These are phyloP conservation scores for Yarrowia sp. DNA, from an alignment of 805 yeast species.

Conservation along the genomic window DNA sequence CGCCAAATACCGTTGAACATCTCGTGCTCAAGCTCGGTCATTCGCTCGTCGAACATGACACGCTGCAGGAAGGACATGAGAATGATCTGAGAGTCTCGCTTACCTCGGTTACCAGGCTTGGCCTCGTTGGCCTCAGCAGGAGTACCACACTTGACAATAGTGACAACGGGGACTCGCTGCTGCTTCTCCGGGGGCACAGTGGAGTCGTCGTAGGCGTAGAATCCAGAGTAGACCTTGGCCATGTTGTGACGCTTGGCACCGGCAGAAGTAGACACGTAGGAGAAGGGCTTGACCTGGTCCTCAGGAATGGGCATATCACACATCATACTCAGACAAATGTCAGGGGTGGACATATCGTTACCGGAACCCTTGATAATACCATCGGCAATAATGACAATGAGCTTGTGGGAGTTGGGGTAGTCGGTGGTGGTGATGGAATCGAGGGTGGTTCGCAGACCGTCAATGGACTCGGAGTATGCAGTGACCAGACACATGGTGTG, in stretches of 20 bases:
- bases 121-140: constrained; percentile 69
- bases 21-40: constrained; percentile 86
- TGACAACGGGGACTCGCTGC: constrained; percentile 71
- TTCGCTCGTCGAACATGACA: constrained; percentile 86
- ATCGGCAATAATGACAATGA: constrained; percentile 83
- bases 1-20: constrained; percentile 72
- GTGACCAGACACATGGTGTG: constrained; percentile 79
- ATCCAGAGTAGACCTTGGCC: constrained; percentile 96
- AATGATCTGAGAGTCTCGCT: constrained; percentile 90
- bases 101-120: constrained; percentile 94
- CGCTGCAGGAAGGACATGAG: constrained; percentile 87
- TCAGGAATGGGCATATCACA: constrained; percentile 65
- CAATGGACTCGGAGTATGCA: constrained; percentile 91
- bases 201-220: constrained; percentile 75
- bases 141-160: constrained; percentile 84
- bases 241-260: constrained; percentile 94
- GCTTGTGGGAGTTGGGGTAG: constrained; percentile 91
- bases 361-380: constrained; percentile 95
- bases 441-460: constrained; percentile 78
- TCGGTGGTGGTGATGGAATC: constrained; percentile 95
- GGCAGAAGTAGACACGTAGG: constrained; percentile 93
- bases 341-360: constrained; percentile 84
- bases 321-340: constrained; percentile 84
- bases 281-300: constrained; percentile 74
- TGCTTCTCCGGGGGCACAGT: constrained; percentile 80